Percentiles rank a stretch among this genome's conserved stretches.
These are phyloP conservation scores for Geotrichum aggregatum DNA, from an alignment of 1,139 yeast species.

Conservation along the genomic window DNA sequence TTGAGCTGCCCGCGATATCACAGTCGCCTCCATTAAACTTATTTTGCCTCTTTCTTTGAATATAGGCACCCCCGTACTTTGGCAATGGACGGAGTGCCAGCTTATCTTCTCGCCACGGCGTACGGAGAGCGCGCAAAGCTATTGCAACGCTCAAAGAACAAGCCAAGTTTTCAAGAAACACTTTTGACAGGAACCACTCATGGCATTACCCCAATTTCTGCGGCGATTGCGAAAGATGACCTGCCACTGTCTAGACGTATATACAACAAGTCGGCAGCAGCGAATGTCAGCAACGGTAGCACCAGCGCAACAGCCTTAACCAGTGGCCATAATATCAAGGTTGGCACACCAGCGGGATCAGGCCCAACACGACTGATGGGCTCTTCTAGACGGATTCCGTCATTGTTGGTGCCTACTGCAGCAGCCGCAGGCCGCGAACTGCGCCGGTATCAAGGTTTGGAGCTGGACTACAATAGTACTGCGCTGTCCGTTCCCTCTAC, in stretches of 20 bases:
- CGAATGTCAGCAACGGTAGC: not conserved
- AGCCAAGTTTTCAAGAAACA: not conserved
- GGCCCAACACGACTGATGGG: not conserved
- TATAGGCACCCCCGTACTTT: not conserved
- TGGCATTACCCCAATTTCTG: no score
- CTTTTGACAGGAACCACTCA: not conserved
- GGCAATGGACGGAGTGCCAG: slow-evolving; percentile 23
- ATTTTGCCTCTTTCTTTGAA: not conserved
- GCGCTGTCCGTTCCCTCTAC: slow-evolving; percentile 10
- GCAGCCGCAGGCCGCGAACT: slow-evolving; percentile 7
- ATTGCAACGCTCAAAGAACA: not conserved
- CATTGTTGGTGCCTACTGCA: slow-evolving; percentile 1
- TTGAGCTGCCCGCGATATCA: no score
- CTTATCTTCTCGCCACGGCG: slow-evolving; percentile 29
- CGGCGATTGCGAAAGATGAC: not conserved
- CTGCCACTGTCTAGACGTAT: slow-evolving; percentile 4
- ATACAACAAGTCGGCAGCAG: slow-evolving; percentile 7
- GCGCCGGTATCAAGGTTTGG: not conserved
- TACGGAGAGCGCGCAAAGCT: slow-evolving; percentile 29
- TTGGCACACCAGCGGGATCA: not conserved
- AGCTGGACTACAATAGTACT: not conserved
- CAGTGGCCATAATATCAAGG: no score
- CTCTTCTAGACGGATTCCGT: not conserved
- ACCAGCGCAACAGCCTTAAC: no score
- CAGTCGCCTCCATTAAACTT: no score